These are phyloP conservation scores for Blastocladiella britannica DNA, from an alignment of 192 early-diverging fungal genomes.

Conservation along the genomic window DNA sequence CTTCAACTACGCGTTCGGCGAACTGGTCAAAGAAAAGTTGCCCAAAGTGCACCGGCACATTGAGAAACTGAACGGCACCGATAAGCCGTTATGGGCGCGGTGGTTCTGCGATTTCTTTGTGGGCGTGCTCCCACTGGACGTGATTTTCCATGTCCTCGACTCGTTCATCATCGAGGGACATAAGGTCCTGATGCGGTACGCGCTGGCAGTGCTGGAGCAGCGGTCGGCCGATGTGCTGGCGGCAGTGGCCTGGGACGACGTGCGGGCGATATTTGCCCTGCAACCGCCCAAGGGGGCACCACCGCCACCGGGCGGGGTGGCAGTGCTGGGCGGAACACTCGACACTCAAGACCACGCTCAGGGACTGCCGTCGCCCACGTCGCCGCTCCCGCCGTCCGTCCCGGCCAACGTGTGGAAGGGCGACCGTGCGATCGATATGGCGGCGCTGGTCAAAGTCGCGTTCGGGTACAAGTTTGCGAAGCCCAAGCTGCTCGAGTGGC, in stretches of 20 bases:
- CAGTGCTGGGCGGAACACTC: too few relatives aligned
- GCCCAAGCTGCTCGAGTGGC: background rate
- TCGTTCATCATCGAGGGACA: constrained; percentile 20
- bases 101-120: constrained; percentile 19
- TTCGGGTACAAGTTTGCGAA: background rate
- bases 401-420: too few relatives aligned
- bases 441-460: background rate
- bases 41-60: constrained; percentile 15
- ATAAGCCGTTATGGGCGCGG: constrained; percentile 14
- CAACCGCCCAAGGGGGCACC: too few relatives aligned
- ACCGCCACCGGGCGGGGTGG: too few relatives aligned
- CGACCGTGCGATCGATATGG: background rate
- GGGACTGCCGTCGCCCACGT: too few relatives aligned
- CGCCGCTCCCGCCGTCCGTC: too few relatives aligned
- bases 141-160: constrained; percentile 20
- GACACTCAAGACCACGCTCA: too few relatives aligned
- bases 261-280: constrained; percentile 5
- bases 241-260: constrained; percentile 2
- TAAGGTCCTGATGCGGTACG: constrained; percentile 17
- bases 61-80: constrained; percentile 7
- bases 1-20: constrained; percentile 18
- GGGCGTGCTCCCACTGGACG: constrained; percentile 12
- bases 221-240: constrained; percentile 8
- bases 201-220: constrained; percentile 8
- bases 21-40: constrained; percentile 10